Evolutionary conservation across 345 rosid genomes (phyloP), one percentile per base, ranked within the genome.

Genomic region (Microthlaspi erraticum): DNA sequence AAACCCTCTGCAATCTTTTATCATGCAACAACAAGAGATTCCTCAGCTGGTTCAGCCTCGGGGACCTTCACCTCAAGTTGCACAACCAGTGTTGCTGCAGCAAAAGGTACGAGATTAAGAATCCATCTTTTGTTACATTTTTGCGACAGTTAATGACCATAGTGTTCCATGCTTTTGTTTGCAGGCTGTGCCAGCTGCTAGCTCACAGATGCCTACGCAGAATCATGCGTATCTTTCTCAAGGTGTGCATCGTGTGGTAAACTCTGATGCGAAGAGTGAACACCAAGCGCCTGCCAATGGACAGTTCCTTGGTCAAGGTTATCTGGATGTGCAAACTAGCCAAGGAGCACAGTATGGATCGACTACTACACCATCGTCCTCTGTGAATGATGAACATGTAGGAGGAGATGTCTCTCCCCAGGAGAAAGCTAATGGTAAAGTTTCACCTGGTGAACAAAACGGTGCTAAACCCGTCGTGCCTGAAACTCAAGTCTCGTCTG

Each of bases 11-110:
- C 96, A 87, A 79, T 83, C 99, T 19, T 87, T 78, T 68, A 65
- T 85, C 77, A 85, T 89, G 84, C 92, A 85, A 74, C 97, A 89
- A 60, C 96, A 82, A 53, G 89, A 86, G 69, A 65, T 81, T 68
- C 81, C 91, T 41, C 98, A 84, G 11, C 74, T 89, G 44, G 60
- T 87, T 80, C 81, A 82, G 64, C 80, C 95, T 55, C 93, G 78
- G 62, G 83, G 61, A 66, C 81, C 86, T 62, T 89, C 81, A 59
- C 67, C 88, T 68, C 92, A 84, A 65, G 80, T 66, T 76, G 84
- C 88, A 53, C 88, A 88, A 42, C 58, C 79, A 31, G 44, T 63
- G 55, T 81, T 79, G 68, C 81, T 80, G 71, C 91, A 81, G 72
- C 92, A 83, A 60, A 89, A 74, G 91, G 98, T 92, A 64, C 53